Base-by-base conservation (phyloP, 495 filamentous ascomycete species). In the Neurospora sp. region DNA sequence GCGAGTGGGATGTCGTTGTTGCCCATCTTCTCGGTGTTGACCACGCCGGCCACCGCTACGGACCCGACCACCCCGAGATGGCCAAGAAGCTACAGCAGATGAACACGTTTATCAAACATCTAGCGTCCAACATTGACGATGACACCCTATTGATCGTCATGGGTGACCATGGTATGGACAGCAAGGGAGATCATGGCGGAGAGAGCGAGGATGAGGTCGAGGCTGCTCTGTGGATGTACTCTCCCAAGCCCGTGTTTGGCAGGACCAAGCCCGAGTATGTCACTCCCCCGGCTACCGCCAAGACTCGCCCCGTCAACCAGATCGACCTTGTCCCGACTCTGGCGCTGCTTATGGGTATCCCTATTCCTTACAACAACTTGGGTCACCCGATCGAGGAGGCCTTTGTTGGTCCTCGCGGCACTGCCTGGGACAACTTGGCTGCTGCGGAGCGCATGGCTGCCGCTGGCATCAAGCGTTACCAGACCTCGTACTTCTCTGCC, bases 161-260 rank as follows among this genome's bases (percentile, higher is more conserved):
- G 93, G 96, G 96, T 10, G 96, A 99, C 80, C 96, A 99, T 80
- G 96, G 96, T 9, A 99, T 99, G 96, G 96, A 99, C 81, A 84
- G 86, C 35, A 99, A 99, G 82, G 96, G 96, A 8, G 96, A 99
- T 77, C 96, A 99, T 77, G 96, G 96, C 53, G 96, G 96, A 61
- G 96, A 99, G 82, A 97, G 94, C 14, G 91, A 96, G 77, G 94
- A 97, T 59, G 96, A 99, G 78, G 88, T 99, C 38, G 89, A 98
- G 81, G 94, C 96, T 72, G 96, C 96, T 2, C 78, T 99, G 69
- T 99, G 96, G 96, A 95, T 99, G 94, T 99, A 98, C 78, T 97
- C 96, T 5, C 94, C 92, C 77, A 90, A 87, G 70, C 86, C 86
- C 1, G 79, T 92, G 4, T 99, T 98, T 81, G 96, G 96, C 18